phyloP scores from a whole-genome alignment of 305 asterid species.

The Solanum hybrid region DNA sequence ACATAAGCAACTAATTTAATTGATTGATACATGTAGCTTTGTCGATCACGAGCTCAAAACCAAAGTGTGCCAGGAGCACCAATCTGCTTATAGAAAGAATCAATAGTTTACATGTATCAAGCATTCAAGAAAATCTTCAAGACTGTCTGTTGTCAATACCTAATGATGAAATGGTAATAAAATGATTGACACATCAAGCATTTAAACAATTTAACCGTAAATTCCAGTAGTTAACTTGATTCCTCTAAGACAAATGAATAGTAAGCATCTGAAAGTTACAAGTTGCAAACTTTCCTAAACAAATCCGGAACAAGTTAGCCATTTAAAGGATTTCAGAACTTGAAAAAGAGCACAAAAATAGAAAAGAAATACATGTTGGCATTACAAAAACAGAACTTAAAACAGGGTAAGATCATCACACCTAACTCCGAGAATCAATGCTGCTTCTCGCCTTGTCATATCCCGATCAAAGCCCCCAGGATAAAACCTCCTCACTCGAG shows the following conservation, averaged over 20 bases:
- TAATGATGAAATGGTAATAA: neutral
- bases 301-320: neutral
- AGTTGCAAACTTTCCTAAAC: neutral
- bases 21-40: neutral
- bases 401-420: constrained; percentile 2
- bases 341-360: neutral
- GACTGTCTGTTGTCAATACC: neutral
- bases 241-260: neutral
- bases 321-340: neutral
- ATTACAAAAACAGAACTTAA: neutral
- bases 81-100: neutral
- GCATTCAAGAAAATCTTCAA: neutral
- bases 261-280: neutral
- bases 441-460: constrained; percentile 77
- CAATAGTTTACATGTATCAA: neutral
- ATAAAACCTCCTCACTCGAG: constrained; percentile 48
- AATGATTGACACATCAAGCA: neutral
- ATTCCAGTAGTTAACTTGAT: neutral
- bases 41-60: neutral
- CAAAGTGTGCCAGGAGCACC: neutral
- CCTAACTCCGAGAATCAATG: constrained; percentile 80
- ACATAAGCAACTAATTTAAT: neutral
- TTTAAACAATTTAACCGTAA: neutral
- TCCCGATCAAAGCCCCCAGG: constrained; percentile 63
- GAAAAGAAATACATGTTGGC: neutral